Conservation (phyloP, 1,139 yeast genomes). For the Debaryomyces subglobosus region DNA sequence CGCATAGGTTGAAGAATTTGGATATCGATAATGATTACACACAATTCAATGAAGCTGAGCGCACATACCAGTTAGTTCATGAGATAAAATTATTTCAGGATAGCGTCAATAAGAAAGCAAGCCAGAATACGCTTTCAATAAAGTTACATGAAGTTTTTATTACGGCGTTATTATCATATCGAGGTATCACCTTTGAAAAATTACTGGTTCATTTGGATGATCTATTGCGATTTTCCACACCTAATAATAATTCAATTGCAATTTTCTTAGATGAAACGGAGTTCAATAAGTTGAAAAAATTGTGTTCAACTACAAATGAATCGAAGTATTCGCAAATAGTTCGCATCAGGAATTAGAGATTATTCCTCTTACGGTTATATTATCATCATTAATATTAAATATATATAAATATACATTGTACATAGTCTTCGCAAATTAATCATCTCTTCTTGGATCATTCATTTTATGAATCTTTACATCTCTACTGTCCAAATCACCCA, state of each 20-base stretch:
- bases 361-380: neutral
- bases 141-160: conserved; percentile 8
- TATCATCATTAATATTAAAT: neutral
- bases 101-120: neutral
- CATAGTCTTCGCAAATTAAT: conserved; percentile 3
- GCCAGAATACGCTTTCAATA: neutral
- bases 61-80: conserved; percentile 6
- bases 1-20: conserved; percentile 1
- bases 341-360: neutral
- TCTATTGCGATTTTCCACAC: neutral
- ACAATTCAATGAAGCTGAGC: conserved; percentile 2
- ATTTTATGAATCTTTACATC: conserved; percentile 76
- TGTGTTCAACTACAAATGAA: neutral
- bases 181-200: neutral
- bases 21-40: neutral
- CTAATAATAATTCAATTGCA: neutral
- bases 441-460: conserved; percentile 51
- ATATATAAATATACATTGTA: conserved; percentile 5
- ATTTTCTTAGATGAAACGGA: neutral
- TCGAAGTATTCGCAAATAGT: neutral
- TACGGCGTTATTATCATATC: conserved; percentile 7
- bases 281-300: neutral
- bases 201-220: neutral
- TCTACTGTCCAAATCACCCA: conserved; percentile 63
- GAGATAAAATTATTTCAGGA: conserved; percentile 8